phyloP scores from a whole-genome alignment of 345 rosid genomes.

The Angophora floribunda region DNA sequence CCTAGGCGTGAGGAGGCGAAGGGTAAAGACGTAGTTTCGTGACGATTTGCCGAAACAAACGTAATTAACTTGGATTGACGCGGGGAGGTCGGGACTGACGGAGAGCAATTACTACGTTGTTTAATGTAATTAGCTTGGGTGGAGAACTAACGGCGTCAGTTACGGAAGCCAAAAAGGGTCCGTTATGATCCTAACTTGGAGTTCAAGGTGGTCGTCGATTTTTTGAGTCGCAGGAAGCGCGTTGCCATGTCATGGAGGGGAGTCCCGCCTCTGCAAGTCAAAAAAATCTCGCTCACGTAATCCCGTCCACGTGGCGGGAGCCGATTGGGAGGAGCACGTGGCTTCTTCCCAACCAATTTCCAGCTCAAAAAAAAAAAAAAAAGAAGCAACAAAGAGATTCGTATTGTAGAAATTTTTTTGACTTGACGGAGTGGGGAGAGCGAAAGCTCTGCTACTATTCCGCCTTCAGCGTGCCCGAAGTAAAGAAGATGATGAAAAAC shows the following conservation, averaged over 20 bases:
- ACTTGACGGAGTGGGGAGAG: neutral
- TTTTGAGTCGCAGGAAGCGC: neutral
- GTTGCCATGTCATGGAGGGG: neutral
- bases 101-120: neutral
- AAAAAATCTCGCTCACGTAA: neutral
- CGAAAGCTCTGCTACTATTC: neutral
- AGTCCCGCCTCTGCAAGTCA: neutral
- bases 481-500: neutral
- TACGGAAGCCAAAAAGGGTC: neutral
- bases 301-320: neutral
- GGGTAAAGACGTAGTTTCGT: neutral
- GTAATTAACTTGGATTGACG: neutral
- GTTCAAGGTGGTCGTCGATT: neutral
- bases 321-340: neutral
- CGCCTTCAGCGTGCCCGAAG: neutral
- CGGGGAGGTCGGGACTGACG: neutral
- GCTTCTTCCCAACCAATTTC: neutral
- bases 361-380: neutral
- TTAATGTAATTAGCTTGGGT: neutral
- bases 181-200: neutral
- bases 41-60: neutral
- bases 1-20: neutral
- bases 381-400: neutral
- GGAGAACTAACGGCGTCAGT: neutral
- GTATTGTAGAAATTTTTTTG: neutral